Evolutionary conservation across 225 moss, liverwort and hornwort genomes (phyloP), one percentile per base, ranked within the genome.

Genomic region (Lunularia cruciata): DNA sequence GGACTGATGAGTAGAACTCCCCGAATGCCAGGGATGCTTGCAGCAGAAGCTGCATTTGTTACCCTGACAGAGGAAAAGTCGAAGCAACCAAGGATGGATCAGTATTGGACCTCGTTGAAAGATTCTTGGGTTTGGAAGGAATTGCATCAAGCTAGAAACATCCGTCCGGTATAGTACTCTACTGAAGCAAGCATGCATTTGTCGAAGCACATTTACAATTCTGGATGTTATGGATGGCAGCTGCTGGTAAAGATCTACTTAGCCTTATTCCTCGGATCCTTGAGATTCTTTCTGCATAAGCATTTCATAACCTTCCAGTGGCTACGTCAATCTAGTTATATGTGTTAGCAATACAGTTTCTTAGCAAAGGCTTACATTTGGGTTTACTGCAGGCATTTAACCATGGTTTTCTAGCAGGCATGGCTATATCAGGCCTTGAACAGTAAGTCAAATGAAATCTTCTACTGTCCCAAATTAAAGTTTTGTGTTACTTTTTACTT

Each of bases 91-190:
- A 79, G 64, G 51, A 85, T 89, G 89, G 92, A 92, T 35, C 54
- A 72, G 4, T 92, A 92, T 68, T 92, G 92, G 92, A 58, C 75
- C 22, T 81, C 86, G 13, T 73, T 93, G 80, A 86, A 85, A 68
- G 65, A 49, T 25, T 90, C 92, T 51, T 93, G 92, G 92, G 82
- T 90, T 75, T 93, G 92, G 90, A 75, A 88, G 71, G 90, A 93
- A 74, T 76, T 93, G 63, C 69, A 78, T 38, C 75, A 79, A 74
- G 72, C 83, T 73, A 85, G 92, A 34, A 93, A 93, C 68, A 72
- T 88, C 13, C 90, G 92, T 23, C 92, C 92, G 76, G 90, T 92
- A 83, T 48, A 71, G 31, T 36, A 22, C 23, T 60, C 42, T 19
- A 14, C 40, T 42, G 40, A 27, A 26, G 11, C 2, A 9, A 42